Evolutionary conservation across 164 flowering plant species (phyloP).

Genomic region (Nelumbo lutea): DNA sequence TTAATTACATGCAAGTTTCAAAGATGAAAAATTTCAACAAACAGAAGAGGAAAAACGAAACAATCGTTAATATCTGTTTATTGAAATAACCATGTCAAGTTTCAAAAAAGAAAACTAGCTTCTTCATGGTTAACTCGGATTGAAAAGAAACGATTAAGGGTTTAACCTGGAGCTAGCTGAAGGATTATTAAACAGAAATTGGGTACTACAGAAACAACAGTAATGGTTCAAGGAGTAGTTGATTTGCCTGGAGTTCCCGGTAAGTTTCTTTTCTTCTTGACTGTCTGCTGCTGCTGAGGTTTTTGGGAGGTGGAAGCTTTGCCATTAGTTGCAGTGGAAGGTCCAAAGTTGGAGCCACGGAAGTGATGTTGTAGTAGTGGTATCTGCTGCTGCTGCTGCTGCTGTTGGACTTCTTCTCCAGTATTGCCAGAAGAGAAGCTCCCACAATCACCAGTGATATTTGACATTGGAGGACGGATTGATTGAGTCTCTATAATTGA

Average conservation of each 20-base stretch:
- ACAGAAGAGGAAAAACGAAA: not conserved
- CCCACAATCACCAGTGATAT: conserved; percentile 61
- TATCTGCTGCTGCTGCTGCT: conserved; percentile 7
- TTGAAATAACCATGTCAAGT: not conserved
- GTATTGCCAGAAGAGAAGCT: conserved; percentile 63
- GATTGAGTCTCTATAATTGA: not conserved
- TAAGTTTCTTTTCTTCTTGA: conserved; percentile 71
- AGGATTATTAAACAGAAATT: not conserved
- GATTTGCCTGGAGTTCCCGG: conserved; percentile 89
- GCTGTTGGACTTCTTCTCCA: conserved; percentile 40
- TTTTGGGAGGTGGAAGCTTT: conserved; percentile 32
- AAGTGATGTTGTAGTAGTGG: conserved; percentile 14
- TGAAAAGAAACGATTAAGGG: not conserved
- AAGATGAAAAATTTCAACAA: not conserved
- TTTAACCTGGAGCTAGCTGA: not conserved
- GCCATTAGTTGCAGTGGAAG: conserved; percentile 28
- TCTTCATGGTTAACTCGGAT: conserved; percentile 3
- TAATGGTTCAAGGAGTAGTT: conserved; percentile 1
- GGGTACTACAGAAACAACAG: not conserved
- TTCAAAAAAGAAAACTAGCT: not conserved
- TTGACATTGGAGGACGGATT: conserved; percentile 42
- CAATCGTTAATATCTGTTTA: not conserved
- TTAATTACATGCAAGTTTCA: not conserved
- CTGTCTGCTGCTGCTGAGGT: conserved; percentile 20
- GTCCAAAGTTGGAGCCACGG: conserved; percentile 26